Evolutionary conservation across 2,329 filamentous ascomycete genomes (phyloP), one percentile per base, ranked within the genome.

Genomic region (Orbilia brochopaga): DNA sequence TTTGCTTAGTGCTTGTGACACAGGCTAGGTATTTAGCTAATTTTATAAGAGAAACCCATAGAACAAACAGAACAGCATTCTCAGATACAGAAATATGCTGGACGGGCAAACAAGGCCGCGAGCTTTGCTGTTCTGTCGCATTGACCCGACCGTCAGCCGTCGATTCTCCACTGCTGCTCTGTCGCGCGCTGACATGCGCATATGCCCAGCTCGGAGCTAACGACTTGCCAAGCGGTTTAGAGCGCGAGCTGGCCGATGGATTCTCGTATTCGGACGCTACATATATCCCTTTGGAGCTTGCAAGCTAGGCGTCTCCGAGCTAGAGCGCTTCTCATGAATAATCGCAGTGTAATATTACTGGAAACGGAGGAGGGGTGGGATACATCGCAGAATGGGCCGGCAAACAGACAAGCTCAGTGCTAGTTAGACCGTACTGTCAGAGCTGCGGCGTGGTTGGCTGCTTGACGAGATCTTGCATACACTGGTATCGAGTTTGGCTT

Each of bases 111-210:
- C 3, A 6, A 15, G 11, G 11, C n/a, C 3, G n/a, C n/a, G 4
- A 15, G 11, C 15, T 15, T 42, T 42, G 37, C 37, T 15, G 4
- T 42, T 42, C n/a, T 15, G 37, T 42, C 37, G 37, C 37, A 42
- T 42, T 42, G 13, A 42, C 11, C n/a, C 2, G 15, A 13, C 37
- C 13, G 13, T 42, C 37, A 42, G n/a, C 37, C 37, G 11, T 42
- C 37, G 15, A 4, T 15, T 42, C 4, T 4, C 37, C n/a, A 42
- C n/a, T 15, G 13, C 5, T 4, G n/a, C 15, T 42, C 37, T 42
- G 37, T 42, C 37, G 37, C 37, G 37, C 37, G 37, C n/a, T 42
- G 37, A 42, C 37, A 32, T 32, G 27, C 37, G 37, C 37, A 42
- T 42, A 42, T 42, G 37, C 37, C 37, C 37, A 42, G 13, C 37